Evolutionary conservation across 352 stramenopile species (phyloP), one percentile per base, ranked within the genome.

Genomic region (Saprolegnia diclina): DNA sequence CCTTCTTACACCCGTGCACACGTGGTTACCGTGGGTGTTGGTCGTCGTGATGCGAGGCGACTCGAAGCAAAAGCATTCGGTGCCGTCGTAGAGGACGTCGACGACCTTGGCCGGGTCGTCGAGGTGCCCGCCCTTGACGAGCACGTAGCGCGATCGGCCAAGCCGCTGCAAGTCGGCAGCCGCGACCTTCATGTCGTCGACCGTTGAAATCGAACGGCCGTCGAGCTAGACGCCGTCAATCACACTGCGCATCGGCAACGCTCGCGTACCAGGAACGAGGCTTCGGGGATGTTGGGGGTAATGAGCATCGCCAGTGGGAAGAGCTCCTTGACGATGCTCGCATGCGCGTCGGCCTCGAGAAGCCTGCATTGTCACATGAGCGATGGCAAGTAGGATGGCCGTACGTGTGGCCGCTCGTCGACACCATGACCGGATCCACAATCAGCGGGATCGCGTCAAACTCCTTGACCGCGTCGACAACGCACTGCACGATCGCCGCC

Each of bases 371-470:
- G n/a, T n/a, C n/a, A n/a, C n/a, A n/a, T n/a, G n/a, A n/a, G n/a
- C n/a, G n/a, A n/a, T n/a, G n/a, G n/a, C n/a, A n/a, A n/a, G n/a
- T n/a, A n/a, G n/a, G n/a, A n/a, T n/a, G n/a, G n/a, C n/a, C n/a
- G n/a, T 57, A 67, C 62, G 18, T 75, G 81, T 93, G 45, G 72
- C 91, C 71, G 73, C 83, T 97, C 14, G 90, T 97, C 0, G 88
- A 90, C 62, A 98, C 90, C 91, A 98, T 97, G 32, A 98, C 92
- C 0, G 94, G 92, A 77, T 98, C 94, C 11, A 97, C 78, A n/a
- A 98, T 85, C 5, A 98, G 73, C 11, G 71, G 71, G 10, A 79
- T 44, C 29, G 29, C 1, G 35, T 79, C 48, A n/a, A 82, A 71
- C n/a, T 77, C 19, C 32, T 81, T 65, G 18, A 97, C 65, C 53